Evolutionary conservation across 768 basidiomycete species (phyloP).

Genomic region (Suillus bovinus): DNA sequence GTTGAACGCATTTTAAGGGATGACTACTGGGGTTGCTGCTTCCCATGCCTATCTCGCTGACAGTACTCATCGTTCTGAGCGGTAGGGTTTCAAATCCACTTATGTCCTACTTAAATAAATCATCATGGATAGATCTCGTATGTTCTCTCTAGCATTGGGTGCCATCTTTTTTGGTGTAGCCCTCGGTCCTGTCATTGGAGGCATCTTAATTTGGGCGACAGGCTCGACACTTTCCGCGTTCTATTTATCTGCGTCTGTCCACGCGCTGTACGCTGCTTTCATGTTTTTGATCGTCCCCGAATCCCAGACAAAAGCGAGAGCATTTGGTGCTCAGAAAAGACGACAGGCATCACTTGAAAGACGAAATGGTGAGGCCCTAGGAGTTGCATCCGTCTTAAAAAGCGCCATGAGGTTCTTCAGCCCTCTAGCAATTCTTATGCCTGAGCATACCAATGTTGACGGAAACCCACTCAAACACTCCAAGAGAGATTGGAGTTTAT

Average conservation of each 20-base stretch:
- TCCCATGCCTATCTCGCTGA: conserved; percentile 72
- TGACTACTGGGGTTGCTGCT: conserved; percentile 49
- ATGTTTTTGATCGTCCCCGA: conserved; percentile 73
- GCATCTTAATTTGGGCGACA: conserved; percentile 59
- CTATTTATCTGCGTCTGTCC: conserved; percentile 57
- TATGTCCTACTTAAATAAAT: conserved; percentile 7
- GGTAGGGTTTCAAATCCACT: conserved; percentile 38
- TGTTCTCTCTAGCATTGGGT: conserved; percentile 67
- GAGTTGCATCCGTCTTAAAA: conserved; percentile 33
- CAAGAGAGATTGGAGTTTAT: conserved; percentile 65
- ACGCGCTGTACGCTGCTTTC: conserved; percentile 49
- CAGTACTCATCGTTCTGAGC: conserved; percentile 51
- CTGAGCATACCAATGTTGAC: conserved; percentile 31
- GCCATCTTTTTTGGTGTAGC: conserved; percentile 74
- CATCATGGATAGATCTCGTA: conserved; percentile 48
- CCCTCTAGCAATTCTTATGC: conserved; percentile 69
- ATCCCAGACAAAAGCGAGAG: conserved; percentile 59
- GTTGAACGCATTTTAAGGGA: conserved; percentile 38
- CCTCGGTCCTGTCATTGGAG: conserved; percentile 73
- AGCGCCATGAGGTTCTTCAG: conserved; percentile 62
- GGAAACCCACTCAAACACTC: conserved; percentile 41
- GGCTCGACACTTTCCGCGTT: conserved; percentile 64
- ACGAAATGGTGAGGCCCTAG: conserved; percentile 13
- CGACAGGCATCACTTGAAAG: conserved; percentile 5
- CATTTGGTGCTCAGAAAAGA: conserved; percentile 26